Conservation (phyloP, 2,329 filamentous ascomycete genomes). For the Colletotrichum simmondsii region DNA sequence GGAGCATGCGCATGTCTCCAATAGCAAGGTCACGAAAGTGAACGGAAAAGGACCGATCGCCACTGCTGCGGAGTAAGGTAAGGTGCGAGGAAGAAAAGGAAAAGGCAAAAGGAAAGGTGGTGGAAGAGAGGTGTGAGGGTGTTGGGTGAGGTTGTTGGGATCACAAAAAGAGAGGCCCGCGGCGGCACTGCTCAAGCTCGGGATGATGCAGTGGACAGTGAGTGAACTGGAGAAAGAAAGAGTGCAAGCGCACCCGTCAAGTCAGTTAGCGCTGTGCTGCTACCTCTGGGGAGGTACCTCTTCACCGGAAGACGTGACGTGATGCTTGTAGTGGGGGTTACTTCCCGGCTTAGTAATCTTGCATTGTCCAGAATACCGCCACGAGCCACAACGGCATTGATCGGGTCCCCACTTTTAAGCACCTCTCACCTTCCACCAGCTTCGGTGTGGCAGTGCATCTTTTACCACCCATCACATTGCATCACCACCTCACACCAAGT, state of each 20-base stretch:
- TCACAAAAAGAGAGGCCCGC: neutral
- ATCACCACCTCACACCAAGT: neutral
- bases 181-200: neutral
- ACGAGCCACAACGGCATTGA: neutral
- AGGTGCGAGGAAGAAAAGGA: neutral
- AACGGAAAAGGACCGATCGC: neutral
- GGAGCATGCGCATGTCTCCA: constrained; percentile 25
- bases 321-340: constrained; percentile 23
- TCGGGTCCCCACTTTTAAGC: constrained; percentile 5
- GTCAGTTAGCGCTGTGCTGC: neutral
- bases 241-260: neutral
- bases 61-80: neutral
- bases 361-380: neutral
- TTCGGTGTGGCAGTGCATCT: constrained; percentile 31
- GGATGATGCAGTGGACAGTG: neutral
- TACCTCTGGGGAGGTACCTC: neutral
- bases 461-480: neutral
- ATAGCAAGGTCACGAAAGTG: neutral
- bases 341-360: constrained; percentile 11
- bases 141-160: neutral
- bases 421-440: constrained; percentile 23
- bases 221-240: neutral
- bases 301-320: constrained; percentile 5
- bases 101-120: neutral
- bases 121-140: neutral